Base-by-base conservation (phyloP, 2,329 filamentous ascomycete species). In the Coniella lustricola region DNA sequence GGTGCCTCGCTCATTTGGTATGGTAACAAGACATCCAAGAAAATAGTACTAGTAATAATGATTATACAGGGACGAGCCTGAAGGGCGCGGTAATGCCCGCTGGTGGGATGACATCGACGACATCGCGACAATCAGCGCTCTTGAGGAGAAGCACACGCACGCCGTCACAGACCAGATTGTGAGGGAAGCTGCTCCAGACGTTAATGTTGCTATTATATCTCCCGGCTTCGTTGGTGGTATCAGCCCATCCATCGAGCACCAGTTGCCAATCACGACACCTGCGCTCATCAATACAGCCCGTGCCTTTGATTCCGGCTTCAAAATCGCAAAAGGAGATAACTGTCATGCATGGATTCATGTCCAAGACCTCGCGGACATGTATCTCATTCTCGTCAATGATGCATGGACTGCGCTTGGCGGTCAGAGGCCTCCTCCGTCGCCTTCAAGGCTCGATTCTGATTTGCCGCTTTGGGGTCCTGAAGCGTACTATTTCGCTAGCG, bases 81-180 rank as follows among this genome's bases (percentile, higher is more conserved):
- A 48, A 10, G 55, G 55, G 12, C 16, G 29, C 14, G 39, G 39
- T 20, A 43, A 47, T 3, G 50, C 49, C 3, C 35, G 44, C 7
- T 42, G 48, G 22, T 57, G 55, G 55, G 55, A 57, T 46, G 55
- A 57, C 45, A 40, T 57, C 8, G 42, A 25, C 3, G 53, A 57
- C 37, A 37, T 54, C 9, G 20, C 37, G 34, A 50, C 54, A 12
- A 46, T 56, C 36, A 43, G 18, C 38, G 31, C 40, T 14, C 49
- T 49, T 43, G 48, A 43, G 9, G 50, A 54, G 21, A 39, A 40
- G 10, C 45, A 46, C n/a, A 55, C 52, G n/a, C 54, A 56, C 51
- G 45, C 46, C 20, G 51, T 52, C 25, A 57, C 55, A 7, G 55
- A 56, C 45, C 49, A 20, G 9, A 38, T 55, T 13, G 55, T 56